These are phyloP conservation scores for Endoconidiophora laricicola DNA, from an alignment of 2,329 filamentous ascomycete genomes.

Conservation along the genomic window DNA sequence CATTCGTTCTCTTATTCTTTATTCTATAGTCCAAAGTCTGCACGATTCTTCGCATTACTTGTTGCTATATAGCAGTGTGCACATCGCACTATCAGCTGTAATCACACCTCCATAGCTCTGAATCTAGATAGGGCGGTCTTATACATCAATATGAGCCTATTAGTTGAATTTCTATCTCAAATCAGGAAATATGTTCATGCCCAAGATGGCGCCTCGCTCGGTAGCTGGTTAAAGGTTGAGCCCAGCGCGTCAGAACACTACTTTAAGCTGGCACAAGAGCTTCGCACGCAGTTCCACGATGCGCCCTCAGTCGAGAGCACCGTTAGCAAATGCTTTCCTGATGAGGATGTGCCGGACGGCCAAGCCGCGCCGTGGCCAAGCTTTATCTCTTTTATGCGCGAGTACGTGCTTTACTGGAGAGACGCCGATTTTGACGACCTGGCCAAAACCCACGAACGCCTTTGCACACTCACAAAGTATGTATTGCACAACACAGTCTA, in stretches of 20 bases:
- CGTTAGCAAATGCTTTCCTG: constrained; percentile 46
- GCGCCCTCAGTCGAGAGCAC: constrained; percentile 41
- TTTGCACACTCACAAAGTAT: constrained; percentile 61
- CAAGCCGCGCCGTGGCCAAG: constrained; percentile 56
- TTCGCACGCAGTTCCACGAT: constrained; percentile 38
- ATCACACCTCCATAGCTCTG: background rate
- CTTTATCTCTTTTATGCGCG: constrained; percentile 62
- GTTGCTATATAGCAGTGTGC: too few species aligned
- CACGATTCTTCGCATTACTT: too few species aligned
- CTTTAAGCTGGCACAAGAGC: constrained; percentile 47
- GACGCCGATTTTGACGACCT: constrained; percentile 65
- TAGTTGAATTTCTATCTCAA: constrained; percentile 50
- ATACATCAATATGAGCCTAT: constrained; percentile 35
- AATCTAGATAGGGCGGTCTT: background rate
- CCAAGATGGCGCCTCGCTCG: constrained; percentile 44
- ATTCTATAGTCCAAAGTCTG: background rate
- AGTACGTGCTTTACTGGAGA: constrained; percentile 66
- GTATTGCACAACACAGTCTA: constrained; percentile 19
- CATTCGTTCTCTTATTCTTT: background rate
- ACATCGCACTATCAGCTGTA: too few species aligned
- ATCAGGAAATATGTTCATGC: constrained; percentile 45
- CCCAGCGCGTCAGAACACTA: constrained; percentile 53
- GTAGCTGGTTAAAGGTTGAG: constrained; percentile 59
- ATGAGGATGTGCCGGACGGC: constrained; percentile 38
- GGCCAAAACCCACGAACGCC: constrained; percentile 54